A percentile compares a stretch with the other conserved stretches of the same genome.
Evolutionary conservation across 345 rosid genomes (phyloP).

Genomic region (Fremontodendron californicum): DNA sequence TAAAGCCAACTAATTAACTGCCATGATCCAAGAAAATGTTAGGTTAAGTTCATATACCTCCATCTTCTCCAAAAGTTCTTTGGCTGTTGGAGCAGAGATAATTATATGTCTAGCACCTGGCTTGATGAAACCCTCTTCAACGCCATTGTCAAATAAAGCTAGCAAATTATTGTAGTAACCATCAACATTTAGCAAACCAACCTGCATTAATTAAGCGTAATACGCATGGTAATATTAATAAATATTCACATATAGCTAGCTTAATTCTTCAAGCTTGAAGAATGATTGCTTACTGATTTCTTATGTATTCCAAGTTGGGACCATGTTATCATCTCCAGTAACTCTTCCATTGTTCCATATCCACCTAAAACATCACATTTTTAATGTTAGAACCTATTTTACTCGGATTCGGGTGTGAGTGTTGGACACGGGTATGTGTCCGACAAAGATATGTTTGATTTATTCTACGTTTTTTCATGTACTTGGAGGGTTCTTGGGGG

Average conservation of each 20-base stretch:
- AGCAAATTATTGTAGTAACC: conserved; percentile 83
- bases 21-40: not conserved
- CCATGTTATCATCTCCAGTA: conserved; percentile 96
- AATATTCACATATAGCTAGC: not conserved
- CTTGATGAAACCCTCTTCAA: conserved; percentile 86
- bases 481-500: too few species aligned
- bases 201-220: conserved; percentile 37
- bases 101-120: conserved; percentile 73
- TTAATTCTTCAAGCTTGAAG: conserved; percentile 11
- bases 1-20: not conserved
- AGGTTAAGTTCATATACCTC: conserved; percentile 53
- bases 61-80: conserved; percentile 80
- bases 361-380: conserved; percentile 54
- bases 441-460: too few species aligned
- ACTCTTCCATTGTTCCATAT: conserved; percentile 96
- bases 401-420: too few species aligned
- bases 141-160: conserved; percentile 79
- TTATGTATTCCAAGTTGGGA: conserved; percentile 92
- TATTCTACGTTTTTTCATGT: too few species aligned
- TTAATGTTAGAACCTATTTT: not conserved
- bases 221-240: not conserved
- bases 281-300: conserved; percentile 58
- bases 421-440: too few species aligned
- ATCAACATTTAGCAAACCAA: conserved; percentile 88
- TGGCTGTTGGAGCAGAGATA: conserved; percentile 80